These are phyloP conservation scores for Ganoderma resinaceum DNA, from an alignment of 1,284 basidiomycete species.

Conservation along the genomic window DNA sequence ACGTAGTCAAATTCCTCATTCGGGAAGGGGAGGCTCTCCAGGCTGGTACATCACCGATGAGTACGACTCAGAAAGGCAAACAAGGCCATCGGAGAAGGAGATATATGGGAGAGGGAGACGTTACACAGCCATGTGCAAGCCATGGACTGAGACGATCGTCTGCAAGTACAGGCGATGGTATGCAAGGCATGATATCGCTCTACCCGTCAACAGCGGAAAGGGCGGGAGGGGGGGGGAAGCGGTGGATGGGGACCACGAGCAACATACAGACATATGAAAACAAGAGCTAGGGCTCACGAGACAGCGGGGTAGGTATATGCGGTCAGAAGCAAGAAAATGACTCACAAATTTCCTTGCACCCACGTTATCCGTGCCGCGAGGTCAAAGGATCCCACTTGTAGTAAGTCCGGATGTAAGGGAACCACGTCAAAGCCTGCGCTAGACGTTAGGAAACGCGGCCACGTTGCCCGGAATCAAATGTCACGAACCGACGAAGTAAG, in stretches of 20 bases:
- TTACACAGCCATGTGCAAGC: background rate
- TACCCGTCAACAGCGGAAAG: background rate
- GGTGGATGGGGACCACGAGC: background rate
- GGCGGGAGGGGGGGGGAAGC: background rate
- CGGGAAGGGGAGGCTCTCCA: conserved; percentile 71
- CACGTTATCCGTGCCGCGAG: conserved; percentile 67
- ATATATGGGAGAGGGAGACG: background rate
- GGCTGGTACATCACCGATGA: conserved; percentile 44
- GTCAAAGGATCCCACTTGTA: conserved; percentile 59
- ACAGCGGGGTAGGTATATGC: background rate
- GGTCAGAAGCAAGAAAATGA: conserved; percentile 20
- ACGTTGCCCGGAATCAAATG: background rate
- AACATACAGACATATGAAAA: background rate
- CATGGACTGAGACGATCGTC: background rate
- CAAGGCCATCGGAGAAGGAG: background rate
- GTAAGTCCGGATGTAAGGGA: conserved; percentile 69
- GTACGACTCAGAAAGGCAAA: conserved; percentile 9
- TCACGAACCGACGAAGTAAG: conserved; percentile 64
- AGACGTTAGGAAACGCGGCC: conserved; percentile 10
- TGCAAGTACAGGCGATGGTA: background rate
- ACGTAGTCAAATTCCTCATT: conserved; percentile 78
- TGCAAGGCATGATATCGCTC: background rate
- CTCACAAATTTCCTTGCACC: conserved; percentile 75
- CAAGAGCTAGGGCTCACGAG: background rate
- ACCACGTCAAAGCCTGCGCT: conserved; percentile 71